A percentile compares a stretch with the other conserved stretches of the same genome.
These are phyloP conservation scores for Penicillium sp. DNA, from an alignment of 2,329 filamentous ascomycete genomes.

Conservation along the genomic window DNA sequence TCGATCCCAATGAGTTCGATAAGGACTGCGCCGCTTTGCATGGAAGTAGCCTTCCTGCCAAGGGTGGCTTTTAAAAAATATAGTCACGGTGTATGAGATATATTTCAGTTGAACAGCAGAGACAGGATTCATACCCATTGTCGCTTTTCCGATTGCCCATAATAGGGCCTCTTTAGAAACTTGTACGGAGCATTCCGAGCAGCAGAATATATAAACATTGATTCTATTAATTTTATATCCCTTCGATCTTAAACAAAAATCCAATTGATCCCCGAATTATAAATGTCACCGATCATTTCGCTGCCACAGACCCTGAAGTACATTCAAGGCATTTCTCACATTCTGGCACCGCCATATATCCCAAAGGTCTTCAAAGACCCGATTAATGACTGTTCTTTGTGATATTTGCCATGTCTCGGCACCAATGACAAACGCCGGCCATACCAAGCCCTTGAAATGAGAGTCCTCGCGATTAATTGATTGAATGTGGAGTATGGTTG, in stretches of 20 bases:
- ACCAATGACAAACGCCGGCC: slow-evolving; percentile 20
- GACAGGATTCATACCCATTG: no score
- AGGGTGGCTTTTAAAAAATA: slow-evolving; percentile 33
- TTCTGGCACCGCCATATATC: slow-evolving; percentile 16
- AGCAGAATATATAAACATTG: no score
- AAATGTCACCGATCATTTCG: slow-evolving; percentile 7
- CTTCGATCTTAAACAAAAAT: slow-evolving; percentile 8
- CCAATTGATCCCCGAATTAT: slow-evolving; percentile 14
- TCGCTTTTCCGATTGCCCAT: no score
- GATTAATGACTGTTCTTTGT: slow-evolving; percentile 1
- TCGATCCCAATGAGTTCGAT: slow-evolving; percentile 22
- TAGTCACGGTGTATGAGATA: no score
- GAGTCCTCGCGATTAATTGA: slow-evolving; percentile 6
- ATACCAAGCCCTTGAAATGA: slow-evolving; percentile 14
- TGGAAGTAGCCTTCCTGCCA: slow-evolving; percentile 22
- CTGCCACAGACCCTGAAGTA: slow-evolving; percentile 8
- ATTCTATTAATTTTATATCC: no score
- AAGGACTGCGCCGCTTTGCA: slow-evolving; percentile 24
- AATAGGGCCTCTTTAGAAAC: no score
- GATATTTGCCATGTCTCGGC: slow-evolving; percentile 5
- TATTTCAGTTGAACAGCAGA: no score
- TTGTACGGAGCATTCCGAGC: no score
- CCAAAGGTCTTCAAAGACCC: slow-evolving; percentile 10
- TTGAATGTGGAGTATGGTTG: slow-evolving; percentile 7
- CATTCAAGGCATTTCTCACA: slow-evolving; percentile 11